Percentiles rank a stretch among this genome's conserved stretches.
Conservation (phyloP, 176 grass and related monocot genomes). For the Poa annua region DNA sequence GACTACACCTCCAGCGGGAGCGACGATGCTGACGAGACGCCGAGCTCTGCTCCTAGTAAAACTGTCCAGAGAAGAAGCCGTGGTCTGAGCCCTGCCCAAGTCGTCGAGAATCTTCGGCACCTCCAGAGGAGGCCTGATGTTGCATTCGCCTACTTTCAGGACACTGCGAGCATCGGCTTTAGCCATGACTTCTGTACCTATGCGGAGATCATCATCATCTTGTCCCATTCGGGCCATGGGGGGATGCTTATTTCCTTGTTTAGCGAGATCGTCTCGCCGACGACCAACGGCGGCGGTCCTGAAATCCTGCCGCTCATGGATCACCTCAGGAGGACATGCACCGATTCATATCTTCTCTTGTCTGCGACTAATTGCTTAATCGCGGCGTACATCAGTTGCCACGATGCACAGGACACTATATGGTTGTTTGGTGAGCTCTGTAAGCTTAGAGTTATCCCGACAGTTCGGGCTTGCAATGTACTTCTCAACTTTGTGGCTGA, state of each 20-base stretch:
- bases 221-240: slow-evolving; percentile 42
- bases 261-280: slow-evolving; percentile 41
- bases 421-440: slow-evolving; percentile 50
- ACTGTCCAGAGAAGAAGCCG: neutral
- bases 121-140: slow-evolving; percentile 45
- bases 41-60: neutral
- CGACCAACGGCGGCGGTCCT: neutral
- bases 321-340: slow-evolving; percentile 31
- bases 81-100: slow-evolving; percentile 40
- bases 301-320: slow-evolving; percentile 52
- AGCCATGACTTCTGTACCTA: slow-evolving; percentile 61
- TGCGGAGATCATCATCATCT: slow-evolving; percentile 50
- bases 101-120: slow-evolving; percentile 47
- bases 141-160: slow-evolving; percentile 70
- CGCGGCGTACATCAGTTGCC: slow-evolving; percentile 46
- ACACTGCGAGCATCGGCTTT: slow-evolving; percentile 56
- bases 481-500: slow-evolving; percentile 57
- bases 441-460: slow-evolving; percentile 50
- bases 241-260: slow-evolving; percentile 59
- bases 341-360: slow-evolving; percentile 30
- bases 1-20: slow-evolving; percentile 52
- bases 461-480: slow-evolving; percentile 57
- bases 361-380: slow-evolving; percentile 57
- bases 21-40: slow-evolving; percentile 44
- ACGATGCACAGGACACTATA: slow-evolving; percentile 39